A percentile compares a stretch with the other conserved stretches of the same genome.
These are phyloP conservation scores for Phytopythium ostracodes DNA, from an alignment of 352 stramenopile genomes.

Conservation along the genomic window DNA sequence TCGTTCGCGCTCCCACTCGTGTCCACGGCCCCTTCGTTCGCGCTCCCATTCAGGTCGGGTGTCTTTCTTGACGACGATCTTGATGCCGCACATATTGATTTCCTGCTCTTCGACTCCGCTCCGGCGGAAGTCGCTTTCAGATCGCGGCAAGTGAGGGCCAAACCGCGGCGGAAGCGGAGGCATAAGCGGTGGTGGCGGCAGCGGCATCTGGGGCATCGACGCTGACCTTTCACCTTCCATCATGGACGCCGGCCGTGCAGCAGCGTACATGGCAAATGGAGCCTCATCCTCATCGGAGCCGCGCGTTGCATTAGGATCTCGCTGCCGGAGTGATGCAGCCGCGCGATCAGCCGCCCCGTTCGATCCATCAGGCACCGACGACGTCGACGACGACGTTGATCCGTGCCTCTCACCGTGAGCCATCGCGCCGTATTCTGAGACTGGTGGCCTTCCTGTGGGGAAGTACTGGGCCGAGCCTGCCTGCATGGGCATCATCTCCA, in stretches of 20 bases:
- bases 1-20: constrained; percentile 5
- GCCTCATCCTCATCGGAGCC: not conserved
- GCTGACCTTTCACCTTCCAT: not conserved
- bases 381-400: not conserved
- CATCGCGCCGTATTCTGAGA: not conserved
- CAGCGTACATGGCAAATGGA: not conserved
- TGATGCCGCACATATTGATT: constrained; percentile 35
- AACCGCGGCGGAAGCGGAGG: not conserved
- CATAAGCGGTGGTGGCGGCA: no score
- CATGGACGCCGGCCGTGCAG: not conserved
- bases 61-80: constrained; percentile 25
- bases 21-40: not conserved
- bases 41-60: constrained; percentile 7
- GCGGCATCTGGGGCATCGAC: constrained; percentile 2
- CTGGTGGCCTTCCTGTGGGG: not conserved
- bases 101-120: constrained; percentile 18
- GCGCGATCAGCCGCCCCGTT: no score
- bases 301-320: not conserved
- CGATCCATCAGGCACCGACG: not conserved
- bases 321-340: not conserved
- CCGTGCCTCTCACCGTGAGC: not conserved
- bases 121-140: constrained; percentile 21
- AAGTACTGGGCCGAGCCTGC: not conserved
- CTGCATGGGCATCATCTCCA: constrained; percentile 7
- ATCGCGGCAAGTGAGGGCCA: constrained; percentile 1